Evolutionary conservation across 805 yeast genomes (phyloP).

Genomic region (Candida alai): DNA sequence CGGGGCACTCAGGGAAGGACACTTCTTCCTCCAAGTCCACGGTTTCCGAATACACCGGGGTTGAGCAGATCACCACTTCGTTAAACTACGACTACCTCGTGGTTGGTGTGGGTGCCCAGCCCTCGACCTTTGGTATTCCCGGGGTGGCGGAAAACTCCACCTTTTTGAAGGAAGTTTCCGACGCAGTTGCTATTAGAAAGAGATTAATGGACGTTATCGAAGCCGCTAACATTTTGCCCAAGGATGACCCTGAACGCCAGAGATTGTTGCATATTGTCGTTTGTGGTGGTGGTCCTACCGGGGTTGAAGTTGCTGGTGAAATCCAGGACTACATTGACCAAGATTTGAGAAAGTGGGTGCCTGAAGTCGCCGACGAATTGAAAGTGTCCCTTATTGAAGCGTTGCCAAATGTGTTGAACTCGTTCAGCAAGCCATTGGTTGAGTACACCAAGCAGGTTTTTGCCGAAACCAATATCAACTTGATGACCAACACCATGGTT

Average conservation of each 20-base stretch:
- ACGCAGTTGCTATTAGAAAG: constrained; percentile 78
- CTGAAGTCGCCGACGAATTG: constrained; percentile 77
- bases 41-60: constrained; percentile 36
- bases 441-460: constrained; percentile 80
- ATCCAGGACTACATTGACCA: constrained; percentile 91
- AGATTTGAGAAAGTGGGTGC: constrained; percentile 86
- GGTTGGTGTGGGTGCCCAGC: constrained; percentile 92
- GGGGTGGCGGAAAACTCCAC: constrained; percentile 89
- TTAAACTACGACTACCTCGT: constrained; percentile 77
- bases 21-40: constrained; percentile 41
- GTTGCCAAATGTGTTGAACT: constrained; percentile 77
- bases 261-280: constrained; percentile 84
- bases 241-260: constrained; percentile 72
- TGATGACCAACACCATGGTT: constrained; percentile 83
- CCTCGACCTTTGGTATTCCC: constrained; percentile 91
- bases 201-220: constrained; percentile 85
- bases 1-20: constrained; percentile 52
- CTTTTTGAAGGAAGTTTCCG: constrained; percentile 85
- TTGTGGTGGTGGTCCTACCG: constrained; percentile 99
- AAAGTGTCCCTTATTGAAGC: constrained; percentile 87
- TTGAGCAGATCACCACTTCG: constrained; percentile 43
- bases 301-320: constrained; percentile 97
- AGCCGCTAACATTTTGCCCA: constrained; percentile 78
- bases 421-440: constrained; percentile 65
- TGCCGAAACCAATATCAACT: constrained; percentile 60